phyloP scores from a whole-genome alignment of 106 monocot genomes.

The Narthecium ossifragum region DNA sequence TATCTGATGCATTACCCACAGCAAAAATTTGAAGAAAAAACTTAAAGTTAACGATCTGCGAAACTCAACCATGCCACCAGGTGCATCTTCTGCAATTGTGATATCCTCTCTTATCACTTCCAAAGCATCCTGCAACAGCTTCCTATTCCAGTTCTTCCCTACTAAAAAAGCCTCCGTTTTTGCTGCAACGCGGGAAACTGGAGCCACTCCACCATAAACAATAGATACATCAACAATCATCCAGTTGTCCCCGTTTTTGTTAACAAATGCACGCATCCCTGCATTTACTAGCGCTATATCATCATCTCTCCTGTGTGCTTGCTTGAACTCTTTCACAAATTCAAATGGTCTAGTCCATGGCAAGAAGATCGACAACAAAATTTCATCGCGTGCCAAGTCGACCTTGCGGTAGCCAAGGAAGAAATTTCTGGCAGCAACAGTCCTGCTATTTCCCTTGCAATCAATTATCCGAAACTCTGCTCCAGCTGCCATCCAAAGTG shows the following conservation, averaged over 20 bases:
- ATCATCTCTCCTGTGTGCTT: conserved; percentile 95
- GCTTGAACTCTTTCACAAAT: conserved; percentile 97
- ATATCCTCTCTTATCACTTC: conserved; percentile 63
- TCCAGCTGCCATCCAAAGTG: conserved; percentile 86
- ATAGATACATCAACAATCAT: conserved; percentile 64
- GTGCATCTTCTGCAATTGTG: conserved; percentile 67
- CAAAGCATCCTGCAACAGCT: conserved; percentile 44
- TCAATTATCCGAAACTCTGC: conserved; percentile 67
- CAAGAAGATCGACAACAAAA: conserved; percentile 68
- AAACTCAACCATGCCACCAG: conserved; percentile 98
- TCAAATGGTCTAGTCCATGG: conserved; percentile 86
- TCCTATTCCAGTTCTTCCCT: conserved; percentile 65
- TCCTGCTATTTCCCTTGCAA: conserved; percentile 53
- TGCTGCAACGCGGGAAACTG: conserved; percentile 59
- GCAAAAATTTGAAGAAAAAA: conserved; percentile 98
- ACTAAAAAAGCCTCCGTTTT: conserved; percentile 53
- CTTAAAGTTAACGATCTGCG: conserved; percentile 85
- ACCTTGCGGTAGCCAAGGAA: conserved; percentile 94
- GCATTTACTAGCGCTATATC: conserved; percentile 99
- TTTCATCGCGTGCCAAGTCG: conserved; percentile 59
- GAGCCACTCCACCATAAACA: conserved; percentile 90
- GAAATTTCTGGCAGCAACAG: conserved; percentile 50
- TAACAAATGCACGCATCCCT: conserved; percentile 75
- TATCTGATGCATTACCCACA: conserved; percentile 71
- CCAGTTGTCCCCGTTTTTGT: conserved; percentile 39